A percentile compares a stretch with the other conserved stretches of the same genome.
phyloP scores from a whole-genome alignment of 768 basidiomycete genomes.

The Auricularia auricula-judae region DNA sequence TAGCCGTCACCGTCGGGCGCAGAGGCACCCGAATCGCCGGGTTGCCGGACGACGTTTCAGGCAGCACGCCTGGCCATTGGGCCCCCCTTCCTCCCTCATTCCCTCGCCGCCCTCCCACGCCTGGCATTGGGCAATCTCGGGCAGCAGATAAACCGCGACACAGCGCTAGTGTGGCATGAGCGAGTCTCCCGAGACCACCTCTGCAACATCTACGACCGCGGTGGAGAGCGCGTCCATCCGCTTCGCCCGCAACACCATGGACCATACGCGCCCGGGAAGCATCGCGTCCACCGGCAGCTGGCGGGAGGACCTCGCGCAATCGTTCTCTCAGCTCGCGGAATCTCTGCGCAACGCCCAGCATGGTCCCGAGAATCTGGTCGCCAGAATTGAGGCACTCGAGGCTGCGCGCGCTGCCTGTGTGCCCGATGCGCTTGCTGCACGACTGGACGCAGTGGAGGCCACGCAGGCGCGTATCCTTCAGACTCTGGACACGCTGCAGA shows the following conservation, averaged over 20 bases:
- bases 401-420: neutral
- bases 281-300: neutral
- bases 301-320: neutral
- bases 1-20: neutral
- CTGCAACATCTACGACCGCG: neutral
- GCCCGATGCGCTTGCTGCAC: neutral
- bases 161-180: too few species aligned
- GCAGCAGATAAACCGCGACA: too few species aligned
- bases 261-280: neutral
- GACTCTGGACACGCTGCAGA: neutral
- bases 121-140: neutral
- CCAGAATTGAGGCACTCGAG: neutral
- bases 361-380: neutral
- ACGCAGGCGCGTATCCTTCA: neutral
- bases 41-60: neutral
- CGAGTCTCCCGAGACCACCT: neutral
- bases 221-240: neutral
- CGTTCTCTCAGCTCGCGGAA: neutral
- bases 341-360: neutral
- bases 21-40: neutral
- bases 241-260: neutral
- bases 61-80: neutral
- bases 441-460: neutral
- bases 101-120: neutral
- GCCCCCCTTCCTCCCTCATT: neutral